Evolutionary conservation across 2,329 filamentous ascomycete genomes (phyloP).

Genomic region (Cladophialophora yegresii): DNA sequence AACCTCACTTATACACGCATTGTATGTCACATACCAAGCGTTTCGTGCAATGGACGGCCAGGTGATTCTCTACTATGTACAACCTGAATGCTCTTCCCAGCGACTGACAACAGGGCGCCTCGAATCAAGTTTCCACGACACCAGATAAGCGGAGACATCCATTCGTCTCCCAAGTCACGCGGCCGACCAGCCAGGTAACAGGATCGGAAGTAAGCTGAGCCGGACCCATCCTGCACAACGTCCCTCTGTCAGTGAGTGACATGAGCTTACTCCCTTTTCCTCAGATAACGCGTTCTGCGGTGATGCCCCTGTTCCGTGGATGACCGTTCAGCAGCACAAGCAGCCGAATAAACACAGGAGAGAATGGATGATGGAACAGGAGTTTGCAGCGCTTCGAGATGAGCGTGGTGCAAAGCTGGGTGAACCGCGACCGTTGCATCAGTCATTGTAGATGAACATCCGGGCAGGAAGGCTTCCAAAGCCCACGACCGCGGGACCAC

Average conservation of each 20-base stretch:
- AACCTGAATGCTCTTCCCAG: too few species aligned
- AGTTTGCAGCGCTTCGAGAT: conserved; percentile 42
- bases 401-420: conserved; percentile 40
- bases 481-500: conserved; percentile 32
- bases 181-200: conserved; percentile 64
- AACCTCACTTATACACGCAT: too few species aligned
- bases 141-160: too few species aligned
- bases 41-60: too few species aligned
- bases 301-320: conserved; percentile 39
- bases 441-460: conserved; percentile 46
- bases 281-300: conserved; percentile 54
- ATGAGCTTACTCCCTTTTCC: too few species aligned
- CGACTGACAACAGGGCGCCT: too few species aligned
- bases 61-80: too few species aligned
- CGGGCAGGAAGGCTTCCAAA: conserved; percentile 43
- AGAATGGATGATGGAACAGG: conserved; percentile 35
- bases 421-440: conserved; percentile 43
- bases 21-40: too few species aligned
- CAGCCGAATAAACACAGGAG: conserved; percentile 43
- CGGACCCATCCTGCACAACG: conserved; percentile 57
- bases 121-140: too few species aligned
- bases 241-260: conserved; percentile 38
- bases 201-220: conserved; percentile 49
- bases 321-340: conserved; percentile 43
- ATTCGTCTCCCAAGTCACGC: conserved; percentile 65